Evolutionary conservation across 805 yeast genomes (phyloP).

Genomic region (Diddensiella transvaalensis): DNA sequence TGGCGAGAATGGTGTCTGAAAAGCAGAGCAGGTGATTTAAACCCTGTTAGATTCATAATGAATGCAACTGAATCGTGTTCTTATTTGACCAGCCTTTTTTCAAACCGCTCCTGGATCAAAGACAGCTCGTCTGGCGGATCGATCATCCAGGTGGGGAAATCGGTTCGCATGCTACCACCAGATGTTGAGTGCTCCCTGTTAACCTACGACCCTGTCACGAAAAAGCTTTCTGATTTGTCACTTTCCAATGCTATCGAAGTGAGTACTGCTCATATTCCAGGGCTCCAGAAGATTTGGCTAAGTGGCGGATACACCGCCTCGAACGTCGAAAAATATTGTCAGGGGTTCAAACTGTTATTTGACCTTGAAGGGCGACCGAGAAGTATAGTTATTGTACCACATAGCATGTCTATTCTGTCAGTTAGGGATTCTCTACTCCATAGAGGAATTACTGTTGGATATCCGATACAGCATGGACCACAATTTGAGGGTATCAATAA

Average conservation of each 20-base stretch:
- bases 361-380: not conserved
- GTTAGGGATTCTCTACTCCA: not conserved
- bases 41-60: not conserved
- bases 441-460: slow-evolving; percentile 4
- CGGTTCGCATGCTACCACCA: slow-evolving; percentile 2
- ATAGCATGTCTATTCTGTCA: slow-evolving; percentile 2
- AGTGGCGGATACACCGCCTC: not conserved
- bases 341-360: not conserved
- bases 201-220: not conserved
- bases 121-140: not conserved
- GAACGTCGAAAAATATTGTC: not conserved
- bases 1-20: slow-evolving; percentile 10
- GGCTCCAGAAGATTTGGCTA: not conserved
- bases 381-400: slow-evolving; percentile 5
- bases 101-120: not conserved
- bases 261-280: not conserved
- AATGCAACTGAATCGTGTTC: not conserved
- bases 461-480: not conserved
- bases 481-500: not conserved
- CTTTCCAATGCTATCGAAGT: not conserved
- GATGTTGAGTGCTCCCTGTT: not conserved
- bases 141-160: not conserved
- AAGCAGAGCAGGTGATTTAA: not conserved
- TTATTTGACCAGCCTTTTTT: not conserved
- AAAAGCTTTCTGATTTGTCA: not conserved